These are phyloP conservation scores for Lactifluus rugatus DNA, from an alignment of 768 basidiomycete genomes.

Conservation along the genomic window DNA sequence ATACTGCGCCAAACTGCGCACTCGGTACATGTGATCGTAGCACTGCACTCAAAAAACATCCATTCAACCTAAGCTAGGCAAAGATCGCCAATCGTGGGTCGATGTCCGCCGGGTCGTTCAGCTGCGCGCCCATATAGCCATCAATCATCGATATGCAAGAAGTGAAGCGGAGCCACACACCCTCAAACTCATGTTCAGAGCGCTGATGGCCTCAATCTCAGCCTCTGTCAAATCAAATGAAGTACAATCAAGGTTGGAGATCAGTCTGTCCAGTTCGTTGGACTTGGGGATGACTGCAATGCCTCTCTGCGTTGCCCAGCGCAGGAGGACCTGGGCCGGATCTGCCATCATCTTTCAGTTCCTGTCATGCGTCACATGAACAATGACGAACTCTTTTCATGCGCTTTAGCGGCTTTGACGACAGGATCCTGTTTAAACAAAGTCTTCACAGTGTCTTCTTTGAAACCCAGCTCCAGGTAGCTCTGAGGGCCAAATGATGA, in stretches of 20 bases:
- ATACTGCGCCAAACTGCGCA: slow-evolving; percentile 9
- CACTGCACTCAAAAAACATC: background rate
- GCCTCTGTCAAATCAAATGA: slow-evolving; percentile 43
- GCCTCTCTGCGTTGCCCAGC: slow-evolving; percentile 41
- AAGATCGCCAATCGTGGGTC: slow-evolving; percentile 61
- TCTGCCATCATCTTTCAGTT: slow-evolving; percentile 20
- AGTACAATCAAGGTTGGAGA: slow-evolving; percentile 38
- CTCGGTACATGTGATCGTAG: background rate
- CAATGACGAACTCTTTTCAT: slow-evolving; percentile 42
- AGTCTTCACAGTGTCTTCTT: slow-evolving; percentile 32
- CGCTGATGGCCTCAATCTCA: slow-evolving; percentile 48
- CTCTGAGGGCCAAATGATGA: slow-evolving; percentile 46
- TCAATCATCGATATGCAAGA: slow-evolving; percentile 2
- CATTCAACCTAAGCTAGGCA: slow-evolving; percentile 28
- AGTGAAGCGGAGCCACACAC: slow-evolving; percentile 31
- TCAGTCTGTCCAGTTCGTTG: slow-evolving; percentile 31
- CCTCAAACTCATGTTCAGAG: slow-evolving; percentile 52
- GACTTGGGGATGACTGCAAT: slow-evolving; percentile 44
- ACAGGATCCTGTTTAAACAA: slow-evolving; percentile 44
- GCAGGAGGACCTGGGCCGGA: slow-evolving; percentile 37
- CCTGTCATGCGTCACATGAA: background rate
- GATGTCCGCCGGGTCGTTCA: slow-evolving; percentile 64
- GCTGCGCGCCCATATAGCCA: slow-evolving; percentile 27
- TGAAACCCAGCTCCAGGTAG: slow-evolving; percentile 58
- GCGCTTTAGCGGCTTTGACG: slow-evolving; percentile 35